Evolutionary conservation across 2,329 filamentous ascomycete genomes (phyloP).

Genomic region (Didymella pomorum): DNA sequence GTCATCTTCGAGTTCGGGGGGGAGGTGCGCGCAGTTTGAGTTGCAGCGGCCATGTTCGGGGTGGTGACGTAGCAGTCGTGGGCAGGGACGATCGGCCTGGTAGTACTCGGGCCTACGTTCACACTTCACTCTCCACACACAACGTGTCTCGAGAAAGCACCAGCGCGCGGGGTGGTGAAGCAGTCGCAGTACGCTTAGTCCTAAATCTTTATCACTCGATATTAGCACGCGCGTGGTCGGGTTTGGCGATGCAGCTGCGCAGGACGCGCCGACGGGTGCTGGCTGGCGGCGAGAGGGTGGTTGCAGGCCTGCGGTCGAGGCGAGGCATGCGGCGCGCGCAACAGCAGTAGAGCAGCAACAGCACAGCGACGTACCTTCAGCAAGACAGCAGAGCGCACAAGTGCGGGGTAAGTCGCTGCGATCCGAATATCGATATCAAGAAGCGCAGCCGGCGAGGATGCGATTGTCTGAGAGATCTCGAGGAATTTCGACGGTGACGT

Average conservation of each 20-base stretch:
- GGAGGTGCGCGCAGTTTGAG: slow-evolving; percentile 46
- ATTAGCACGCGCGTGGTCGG: slow-evolving; percentile 6
- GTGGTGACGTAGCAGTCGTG: slow-evolving; percentile 48
- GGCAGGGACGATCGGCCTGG: slow-evolving; percentile 39
- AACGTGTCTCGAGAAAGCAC: slow-evolving; percentile 26
- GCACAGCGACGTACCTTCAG: slow-evolving; percentile 41
- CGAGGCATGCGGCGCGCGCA: slow-evolving; percentile 30
- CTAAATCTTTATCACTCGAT: slow-evolving; percentile 9
- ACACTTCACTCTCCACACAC: slow-evolving; percentile 38
- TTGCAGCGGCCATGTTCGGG: slow-evolving; percentile 47
- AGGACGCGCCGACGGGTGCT: slow-evolving; percentile 27
- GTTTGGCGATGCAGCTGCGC: slow-evolving; percentile 11
- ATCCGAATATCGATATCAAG: slow-evolving; percentile 27
- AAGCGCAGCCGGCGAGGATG: slow-evolving; percentile 29
- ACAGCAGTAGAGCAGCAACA: slow-evolving; percentile 26
- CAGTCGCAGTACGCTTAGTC: slow-evolving; percentile 2
- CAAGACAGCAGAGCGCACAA: slow-evolving; percentile 28
- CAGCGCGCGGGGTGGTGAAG: slow-evolving; percentile 20
- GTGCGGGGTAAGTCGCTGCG: slow-evolving; percentile 39
- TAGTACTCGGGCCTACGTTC: slow-evolving; percentile 36
- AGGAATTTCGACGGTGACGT: slow-evolving; percentile 40
- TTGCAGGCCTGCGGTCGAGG: slow-evolving; percentile 29
- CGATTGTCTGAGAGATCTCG: slow-evolving; percentile 28
- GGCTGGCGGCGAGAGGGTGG: slow-evolving; percentile 22
- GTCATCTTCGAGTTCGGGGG: slow-evolving; percentile 50